phyloP scores from a whole-genome alignment of 805 yeast species.

The Maudiozyma barnettii region DNA sequence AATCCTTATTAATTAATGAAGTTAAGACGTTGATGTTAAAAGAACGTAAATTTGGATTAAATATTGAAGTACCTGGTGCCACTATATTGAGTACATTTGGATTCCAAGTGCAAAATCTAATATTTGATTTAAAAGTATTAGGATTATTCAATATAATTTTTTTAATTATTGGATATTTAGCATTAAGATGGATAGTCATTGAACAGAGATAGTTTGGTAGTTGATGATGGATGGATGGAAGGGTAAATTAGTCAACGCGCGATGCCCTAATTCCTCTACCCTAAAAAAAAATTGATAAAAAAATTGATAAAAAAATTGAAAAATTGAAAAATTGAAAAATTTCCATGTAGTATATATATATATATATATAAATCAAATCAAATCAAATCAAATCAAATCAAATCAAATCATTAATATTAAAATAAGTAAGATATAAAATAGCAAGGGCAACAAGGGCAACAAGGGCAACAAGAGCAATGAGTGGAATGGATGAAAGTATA shows the following conservation, averaged over 20 bases:
- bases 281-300: too few species aligned
- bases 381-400: too few species aligned
- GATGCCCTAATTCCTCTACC: too few species aligned
- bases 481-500: background rate
- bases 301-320: too few species aligned
- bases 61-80: slow-evolving; percentile 96
- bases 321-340: too few species aligned
- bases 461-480: too few species aligned
- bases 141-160: slow-evolving; percentile 49
- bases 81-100: slow-evolving; percentile 94
- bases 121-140: slow-evolving; percentile 55
- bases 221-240: background rate
- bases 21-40: slow-evolving; percentile 75
- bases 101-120: slow-evolving; percentile 69
- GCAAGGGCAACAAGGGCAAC: too few species aligned
- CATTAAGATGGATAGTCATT: slow-evolving; percentile 61
- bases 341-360: too few species aligned
- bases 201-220: slow-evolving; percentile 61
- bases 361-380: too few species aligned
- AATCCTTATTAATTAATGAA: slow-evolving; percentile 84
- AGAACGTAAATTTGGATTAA: slow-evolving; percentile 85
- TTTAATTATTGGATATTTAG: slow-evolving; percentile 59
- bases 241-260: background rate
- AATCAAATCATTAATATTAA: too few species aligned
- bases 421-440: too few species aligned